phyloP scores from a whole-genome alignment of 306 rosid species.

The Pachyrhizus erosus region DNA sequence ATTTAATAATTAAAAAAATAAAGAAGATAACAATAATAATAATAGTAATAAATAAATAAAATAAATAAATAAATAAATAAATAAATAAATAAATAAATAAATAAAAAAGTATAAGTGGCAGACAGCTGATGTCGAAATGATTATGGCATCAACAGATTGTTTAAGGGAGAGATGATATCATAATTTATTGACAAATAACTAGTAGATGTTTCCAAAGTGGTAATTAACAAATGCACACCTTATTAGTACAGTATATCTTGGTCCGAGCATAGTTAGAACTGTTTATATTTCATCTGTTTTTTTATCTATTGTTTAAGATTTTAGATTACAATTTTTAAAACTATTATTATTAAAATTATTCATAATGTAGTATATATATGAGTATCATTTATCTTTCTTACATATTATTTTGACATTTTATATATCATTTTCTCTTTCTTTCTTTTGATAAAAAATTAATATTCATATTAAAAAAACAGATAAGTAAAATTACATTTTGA shows the following conservation, averaged over 20 bases:
- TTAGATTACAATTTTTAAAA: not conserved
- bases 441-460: not conserved
- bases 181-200: not conserved
- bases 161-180: not conserved
- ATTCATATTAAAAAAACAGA: not conserved
- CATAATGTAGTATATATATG: too few species aligned
- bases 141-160: constrained; percentile 18
- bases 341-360: not conserved
- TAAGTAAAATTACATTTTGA: not conserved
- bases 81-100: too few species aligned
- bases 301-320: not conserved
- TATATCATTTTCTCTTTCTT: not conserved
- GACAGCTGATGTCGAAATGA: constrained; percentile 33
- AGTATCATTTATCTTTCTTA: too few species aligned
- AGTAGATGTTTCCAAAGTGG: not conserved
- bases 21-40: not conserved
- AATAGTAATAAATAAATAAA: not conserved
- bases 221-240: not conserved
- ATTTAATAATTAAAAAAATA: too few species aligned
- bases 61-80: too few species aligned
- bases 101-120: constrained; percentile 24
- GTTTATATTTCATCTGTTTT: not conserved
- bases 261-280: not conserved
- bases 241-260: not conserved
- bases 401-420: not conserved